A percentile compares a stretch with the other conserved stretches of the same genome.
phyloP scores from a whole-genome alignment of 805 yeast genomes.

The Suhomyces xylopsoci region DNA sequence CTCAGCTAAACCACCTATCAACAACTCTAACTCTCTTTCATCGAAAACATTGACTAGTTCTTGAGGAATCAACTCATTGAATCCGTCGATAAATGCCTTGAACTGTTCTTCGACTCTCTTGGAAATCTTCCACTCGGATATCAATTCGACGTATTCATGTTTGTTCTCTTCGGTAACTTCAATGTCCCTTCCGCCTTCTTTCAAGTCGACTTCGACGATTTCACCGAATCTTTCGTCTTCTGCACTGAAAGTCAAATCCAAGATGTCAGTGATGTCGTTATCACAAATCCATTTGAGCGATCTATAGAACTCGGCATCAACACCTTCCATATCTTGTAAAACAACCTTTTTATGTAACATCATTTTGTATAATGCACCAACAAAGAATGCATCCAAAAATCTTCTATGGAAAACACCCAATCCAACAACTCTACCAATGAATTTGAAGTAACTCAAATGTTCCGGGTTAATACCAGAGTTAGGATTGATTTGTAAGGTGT shows the following conservation, averaged over 20 bases:
- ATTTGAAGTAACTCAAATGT: constrained; percentile 95
- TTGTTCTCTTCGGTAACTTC: constrained; percentile 94
- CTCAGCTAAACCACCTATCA: constrained; percentile 97
- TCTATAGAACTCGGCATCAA: constrained; percentile 93
- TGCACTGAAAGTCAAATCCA: constrained; percentile 84
- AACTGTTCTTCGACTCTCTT: constrained; percentile 94
- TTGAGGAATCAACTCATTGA: constrained; percentile 95
- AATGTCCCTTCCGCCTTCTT: constrained; percentile 81
- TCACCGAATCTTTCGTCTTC: constrained; percentile 96
- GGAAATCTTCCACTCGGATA: constrained; percentile 93
- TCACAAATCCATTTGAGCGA: constrained; percentile 95
- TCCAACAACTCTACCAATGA: constrained; percentile 97
- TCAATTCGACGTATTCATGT: constrained; percentile 90
- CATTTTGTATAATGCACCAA: constrained; percentile 97
- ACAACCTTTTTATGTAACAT: constrained; percentile 93
- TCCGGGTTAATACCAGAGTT: constrained; percentile 96
- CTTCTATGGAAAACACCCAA: constrained; percentile 97
- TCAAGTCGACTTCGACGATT: constrained; percentile 82
- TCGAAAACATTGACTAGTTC: constrained; percentile 95
- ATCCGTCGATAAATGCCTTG: constrained; percentile 94
- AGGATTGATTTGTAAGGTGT: constrained; percentile 96
- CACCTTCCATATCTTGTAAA: constrained; percentile 97
- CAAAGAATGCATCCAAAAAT: constrained; percentile 96
- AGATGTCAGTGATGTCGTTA: constrained; percentile 78
- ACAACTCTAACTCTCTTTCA: constrained; percentile 92